phyloP scores from a whole-genome alignment of 129 eudicot genomes.

The Centella asiatica region DNA sequence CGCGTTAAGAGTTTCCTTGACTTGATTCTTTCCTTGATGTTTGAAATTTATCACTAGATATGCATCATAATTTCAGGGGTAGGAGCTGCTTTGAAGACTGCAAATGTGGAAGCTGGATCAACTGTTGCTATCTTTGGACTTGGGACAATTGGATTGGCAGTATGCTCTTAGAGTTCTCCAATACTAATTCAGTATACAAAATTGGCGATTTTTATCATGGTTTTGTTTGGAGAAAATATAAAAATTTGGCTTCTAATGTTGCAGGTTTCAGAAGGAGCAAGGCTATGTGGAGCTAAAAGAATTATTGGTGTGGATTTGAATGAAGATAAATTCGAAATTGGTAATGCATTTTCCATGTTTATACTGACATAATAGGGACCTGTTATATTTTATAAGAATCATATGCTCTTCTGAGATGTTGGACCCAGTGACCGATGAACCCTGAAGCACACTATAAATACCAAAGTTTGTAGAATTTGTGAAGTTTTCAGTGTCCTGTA shows the following conservation, averaged over 20 bases:
- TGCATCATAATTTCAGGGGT: constrained; percentile 34
- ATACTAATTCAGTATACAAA: too few relatives aligned
- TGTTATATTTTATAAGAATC: not conserved
- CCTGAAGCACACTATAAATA: not conserved
- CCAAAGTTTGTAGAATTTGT: not conserved
- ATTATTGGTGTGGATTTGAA: constrained; percentile 65
- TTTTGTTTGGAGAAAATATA: not conserved
- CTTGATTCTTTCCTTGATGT: too few relatives aligned
- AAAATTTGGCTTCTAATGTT: constrained; percentile 1
- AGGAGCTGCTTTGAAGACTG: constrained; percentile 61
- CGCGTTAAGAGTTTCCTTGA: too few relatives aligned
- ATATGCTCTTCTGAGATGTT: too few relatives aligned
- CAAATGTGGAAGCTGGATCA: constrained; percentile 58
- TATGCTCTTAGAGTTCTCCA: constrained; percentile 19
- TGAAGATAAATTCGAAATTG: constrained; percentile 45
- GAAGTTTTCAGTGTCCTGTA: not conserved
- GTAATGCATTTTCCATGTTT: constrained; percentile 24
- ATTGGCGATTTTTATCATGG: not conserved
- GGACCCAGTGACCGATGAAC: not conserved
- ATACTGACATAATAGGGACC: not conserved
- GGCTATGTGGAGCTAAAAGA: constrained; percentile 47
- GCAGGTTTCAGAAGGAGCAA: constrained; percentile 72
- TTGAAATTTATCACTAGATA: not conserved
- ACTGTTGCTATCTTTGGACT: constrained; percentile 63
- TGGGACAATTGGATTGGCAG: constrained; percentile 67